phyloP scores from a whole-genome alignment of 1,284 basidiomycete genomes.

The Xanthoconium separans region DNA sequence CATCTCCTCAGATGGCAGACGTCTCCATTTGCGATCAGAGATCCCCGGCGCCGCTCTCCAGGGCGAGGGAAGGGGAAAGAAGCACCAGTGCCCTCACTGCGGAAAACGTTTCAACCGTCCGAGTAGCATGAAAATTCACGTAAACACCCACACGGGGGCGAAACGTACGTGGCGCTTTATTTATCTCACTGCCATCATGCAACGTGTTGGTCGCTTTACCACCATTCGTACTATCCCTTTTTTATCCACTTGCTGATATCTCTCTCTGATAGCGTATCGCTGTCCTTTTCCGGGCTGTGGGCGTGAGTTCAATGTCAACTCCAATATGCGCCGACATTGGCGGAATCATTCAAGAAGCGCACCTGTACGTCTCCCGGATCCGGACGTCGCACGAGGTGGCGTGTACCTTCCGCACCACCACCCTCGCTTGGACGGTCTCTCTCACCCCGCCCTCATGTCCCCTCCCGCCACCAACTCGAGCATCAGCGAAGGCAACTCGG shows the following conservation, averaged over 20 bases:
- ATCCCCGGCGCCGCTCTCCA: constrained; percentile 27
- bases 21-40: constrained; percentile 32
- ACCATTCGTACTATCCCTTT: constrained; percentile 12
- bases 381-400: constrained; percentile 14
- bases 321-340: constrained; percentile 77
- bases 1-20: constrained; percentile 29
- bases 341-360: constrained; percentile 53
- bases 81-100: constrained; percentile 66
- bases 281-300: constrained; percentile 75
- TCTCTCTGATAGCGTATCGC: constrained; percentile 53
- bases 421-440: constrained; percentile 14
- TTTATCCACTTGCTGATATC: constrained; percentile 13
- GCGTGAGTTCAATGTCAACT: constrained; percentile 75
- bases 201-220: constrained; percentile 24
- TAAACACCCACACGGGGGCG: constrained; percentile 76
- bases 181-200: constrained; percentile 15
- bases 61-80: constrained; percentile 39
- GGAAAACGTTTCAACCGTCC: constrained; percentile 74
- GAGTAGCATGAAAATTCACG: constrained; percentile 72
- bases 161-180: constrained; percentile 53
- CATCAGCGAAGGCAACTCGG: constrained; percentile 28
- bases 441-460: constrained; percentile 27
- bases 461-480: constrained; percentile 33
- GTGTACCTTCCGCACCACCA: constrained; percentile 17
- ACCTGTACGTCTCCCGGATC: constrained; percentile 22